Percentiles rank a stretch among this genome's conserved stretches.
phyloP scores from a whole-genome alignment of 2,329 filamentous ascomycete genomes.

The Penicillium rolfsii region DNA sequence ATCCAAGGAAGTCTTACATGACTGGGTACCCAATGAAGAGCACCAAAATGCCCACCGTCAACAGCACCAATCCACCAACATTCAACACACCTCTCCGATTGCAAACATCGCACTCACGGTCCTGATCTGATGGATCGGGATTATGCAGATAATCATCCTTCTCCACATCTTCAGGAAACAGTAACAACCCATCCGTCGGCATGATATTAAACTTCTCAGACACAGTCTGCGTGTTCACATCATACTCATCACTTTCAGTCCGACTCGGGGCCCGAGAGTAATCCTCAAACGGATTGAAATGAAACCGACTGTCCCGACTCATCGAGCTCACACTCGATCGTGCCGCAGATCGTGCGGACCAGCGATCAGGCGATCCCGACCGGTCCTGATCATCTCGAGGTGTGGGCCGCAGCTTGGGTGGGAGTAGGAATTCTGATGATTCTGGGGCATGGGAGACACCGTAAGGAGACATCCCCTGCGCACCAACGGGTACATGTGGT shows the following conservation, averaged over 20 bases:
- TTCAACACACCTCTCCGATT: slow-evolving; percentile 67
- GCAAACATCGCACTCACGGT: slow-evolving; percentile 66
- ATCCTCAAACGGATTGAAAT: slow-evolving; percentile 63
- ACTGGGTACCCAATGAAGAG: slow-evolving; percentile 72
- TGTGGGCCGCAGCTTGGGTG: slow-evolving; percentile 50
- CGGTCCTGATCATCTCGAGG: slow-evolving; percentile 57
- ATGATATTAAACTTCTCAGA: slow-evolving; percentile 74
- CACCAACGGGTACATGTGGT: slow-evolving; percentile 11
- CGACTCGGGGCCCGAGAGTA: slow-evolving; percentile 59
- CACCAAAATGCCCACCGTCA: slow-evolving; percentile 63
- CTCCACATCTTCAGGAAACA: slow-evolving; percentile 73
- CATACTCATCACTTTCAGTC: slow-evolving; percentile 66
- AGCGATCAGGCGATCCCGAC: slow-evolving; percentile 53
- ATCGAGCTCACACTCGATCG: slow-evolving; percentile 67
- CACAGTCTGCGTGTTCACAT: slow-evolving; percentile 72
- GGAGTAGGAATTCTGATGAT: slow-evolving; percentile 44
- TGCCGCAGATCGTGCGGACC: slow-evolving; percentile 54
- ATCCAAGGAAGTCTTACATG: slow-evolving; percentile 56
- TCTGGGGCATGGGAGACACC: slow-evolving; percentile 54
- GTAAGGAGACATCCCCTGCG: slow-evolving; percentile 42
- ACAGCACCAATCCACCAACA: slow-evolving; percentile 63
- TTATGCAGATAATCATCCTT: slow-evolving; percentile 75
- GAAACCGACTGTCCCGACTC: slow-evolving; percentile 42
- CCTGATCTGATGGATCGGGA: slow-evolving; percentile 66
- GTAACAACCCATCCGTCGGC: slow-evolving; percentile 66